phyloP scores from a whole-genome alignment of 202 grass and related monocot genomes.

The Tripidium arundinaceum region DNA sequence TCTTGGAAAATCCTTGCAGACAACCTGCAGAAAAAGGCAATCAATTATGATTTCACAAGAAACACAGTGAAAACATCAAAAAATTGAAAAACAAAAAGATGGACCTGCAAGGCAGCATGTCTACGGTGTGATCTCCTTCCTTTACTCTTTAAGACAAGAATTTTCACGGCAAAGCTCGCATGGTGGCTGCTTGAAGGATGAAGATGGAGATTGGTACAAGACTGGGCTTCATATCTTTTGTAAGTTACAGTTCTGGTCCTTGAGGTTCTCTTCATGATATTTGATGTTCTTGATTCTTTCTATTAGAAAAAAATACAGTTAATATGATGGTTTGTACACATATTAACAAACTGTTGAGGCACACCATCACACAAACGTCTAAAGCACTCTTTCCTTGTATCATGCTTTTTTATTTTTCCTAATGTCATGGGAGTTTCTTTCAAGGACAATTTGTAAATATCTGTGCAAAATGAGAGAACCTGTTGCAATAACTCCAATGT shows the following conservation, averaged over 20 bases:
- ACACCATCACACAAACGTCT: not conserved
- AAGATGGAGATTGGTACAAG: constrained; percentile 93
- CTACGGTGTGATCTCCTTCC: constrained; percentile 35
- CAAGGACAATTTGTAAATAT: not conserved
- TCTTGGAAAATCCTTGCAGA: constrained; percentile 72
- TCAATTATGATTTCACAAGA: constrained; percentile 7
- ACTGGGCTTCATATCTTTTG: constrained; percentile 99
- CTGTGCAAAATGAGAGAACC: constrained; percentile 5
- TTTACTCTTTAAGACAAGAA: constrained; percentile 32
- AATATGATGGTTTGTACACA: not conserved
- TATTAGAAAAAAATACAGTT: not conserved
- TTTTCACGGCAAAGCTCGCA: constrained; percentile 14
- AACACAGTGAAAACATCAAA: not conserved
- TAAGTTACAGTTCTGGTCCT: constrained; percentile 42
- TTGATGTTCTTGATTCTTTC: constrained; percentile 11
- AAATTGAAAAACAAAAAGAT: not conserved
- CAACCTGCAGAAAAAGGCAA: constrained; percentile 53
- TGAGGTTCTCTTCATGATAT: not conserved
- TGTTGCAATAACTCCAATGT: not conserved
- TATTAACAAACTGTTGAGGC: not conserved
- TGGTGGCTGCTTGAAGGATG: constrained; percentile 23
- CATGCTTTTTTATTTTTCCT: not conserved
- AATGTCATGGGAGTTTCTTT: not conserved
- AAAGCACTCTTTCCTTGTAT: not conserved
- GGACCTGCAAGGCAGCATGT: constrained; percentile 50